Evolutionary conservation across 2,329 filamentous ascomycete species (phyloP).

Genomic region (Fusarium pseudograminearum): DNA sequence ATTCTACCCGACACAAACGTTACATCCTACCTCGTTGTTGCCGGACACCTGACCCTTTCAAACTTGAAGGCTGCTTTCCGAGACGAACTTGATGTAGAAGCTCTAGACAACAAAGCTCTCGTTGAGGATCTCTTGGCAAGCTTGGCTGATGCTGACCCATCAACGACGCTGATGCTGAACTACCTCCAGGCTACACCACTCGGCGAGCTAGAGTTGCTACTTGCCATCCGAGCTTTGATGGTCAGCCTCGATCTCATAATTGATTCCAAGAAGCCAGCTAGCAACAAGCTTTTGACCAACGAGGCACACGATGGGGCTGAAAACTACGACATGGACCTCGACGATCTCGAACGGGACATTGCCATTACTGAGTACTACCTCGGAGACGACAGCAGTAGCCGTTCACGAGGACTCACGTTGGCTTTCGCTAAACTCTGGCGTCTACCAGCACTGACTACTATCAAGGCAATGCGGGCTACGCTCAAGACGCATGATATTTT

Average conservation of each 20-base stretch:
- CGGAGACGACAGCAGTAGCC: slow-evolving; percentile 71
- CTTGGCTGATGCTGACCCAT: slow-evolving; percentile 74
- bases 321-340: slow-evolving; percentile 65
- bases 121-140: slow-evolving; percentile 72
- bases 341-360: slow-evolving; percentile 73
- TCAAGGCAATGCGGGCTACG: slow-evolving; percentile 71
- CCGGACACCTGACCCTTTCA: slow-evolving; percentile 69
- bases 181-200: slow-evolving; percentile 75
- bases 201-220: slow-evolving; percentile 73
- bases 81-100: slow-evolving; percentile 59
- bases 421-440: slow-evolving; percentile 77
- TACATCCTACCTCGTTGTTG: slow-evolving; percentile 69
- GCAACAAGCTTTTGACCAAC: slow-evolving; percentile 50
- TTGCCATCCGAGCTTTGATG: slow-evolving; percentile 75
- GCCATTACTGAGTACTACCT: slow-evolving; percentile 76
- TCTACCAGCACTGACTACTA: slow-evolving; percentile 70
- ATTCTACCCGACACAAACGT: slow-evolving; percentile 65
- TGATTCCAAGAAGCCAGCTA: slow-evolving; percentile 52
- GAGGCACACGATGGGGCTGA: slow-evolving; percentile 49
- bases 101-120: slow-evolving; percentile 59
- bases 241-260: slow-evolving; percentile 73
- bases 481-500: slow-evolving; percentile 76
- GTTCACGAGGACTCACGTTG: slow-evolving; percentile 73
- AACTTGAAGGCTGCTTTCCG: slow-evolving; percentile 71
- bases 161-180: slow-evolving; percentile 73